Base-by-base conservation (phyloP, 176 grass and related monocot species). In the Eragrostis curvula region DNA sequence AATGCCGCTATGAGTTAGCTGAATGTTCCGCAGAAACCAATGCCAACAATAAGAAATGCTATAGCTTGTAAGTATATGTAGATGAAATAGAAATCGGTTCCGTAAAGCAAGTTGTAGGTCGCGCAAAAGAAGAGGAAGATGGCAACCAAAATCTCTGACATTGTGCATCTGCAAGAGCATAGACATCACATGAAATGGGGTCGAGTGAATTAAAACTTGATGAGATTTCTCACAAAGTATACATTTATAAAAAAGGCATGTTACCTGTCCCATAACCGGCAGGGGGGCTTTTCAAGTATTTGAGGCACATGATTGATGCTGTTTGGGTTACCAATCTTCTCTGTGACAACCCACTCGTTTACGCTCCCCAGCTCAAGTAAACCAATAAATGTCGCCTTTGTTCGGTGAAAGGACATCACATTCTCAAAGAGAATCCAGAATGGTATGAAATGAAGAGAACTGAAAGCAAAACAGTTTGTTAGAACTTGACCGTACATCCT, bases 371-470 rank as follows among this genome's bases (percentile, higher is more conserved):
- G 69, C 79, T 98, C 93, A 16, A 99, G 70, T 46, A 99, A 88
- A 83, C 96, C 96, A 12, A 99, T 88, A n/a, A 96, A 74, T 7
- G 87, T 87, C 0, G 96, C 93, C 87, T 93, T 96, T 21, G 88
- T 91, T 68, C 96, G 90, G 83, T 99, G 96, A 86, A 96, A 93
- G 2, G 96, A 95, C 96, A 99, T 99, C 0, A 99, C 96, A 74
- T 99, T 99, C 82, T 99, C 93, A 79, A 93, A 99, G 71, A 99
- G 80, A 73, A 99, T 91, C 96, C 96, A 98, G 77, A 95, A 90
- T 70, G 96, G 96, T 73, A 98, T 91, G 85, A 88, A 94, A 78
- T 93, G 85, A 56, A 98, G 74, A 57, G 81, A 95, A 28, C 92
- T 98, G 88, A 50, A 61, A 77, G 29, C 12, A 88, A 76, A 79